Percentiles rank a stretch among this genome's conserved stretches.
Evolutionary conservation across 2,329 filamentous ascomycete species (phyloP).

Genomic region (Aspergillus sp.): DNA sequence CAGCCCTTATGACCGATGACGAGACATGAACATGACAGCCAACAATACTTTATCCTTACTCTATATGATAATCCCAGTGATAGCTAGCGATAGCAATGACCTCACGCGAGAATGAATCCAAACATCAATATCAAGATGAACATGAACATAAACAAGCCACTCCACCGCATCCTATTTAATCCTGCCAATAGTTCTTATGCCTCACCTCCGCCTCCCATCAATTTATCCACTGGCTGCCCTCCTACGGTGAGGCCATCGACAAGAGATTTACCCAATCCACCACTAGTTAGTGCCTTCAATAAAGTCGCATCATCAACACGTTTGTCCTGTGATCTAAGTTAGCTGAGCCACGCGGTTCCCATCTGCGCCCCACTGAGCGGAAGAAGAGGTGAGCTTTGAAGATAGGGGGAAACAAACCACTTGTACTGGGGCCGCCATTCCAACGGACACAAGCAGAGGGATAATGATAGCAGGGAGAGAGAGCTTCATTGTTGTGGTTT

Average conservation of each 20-base stretch:
- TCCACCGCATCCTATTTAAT: neutral
- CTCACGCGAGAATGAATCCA: slow-evolving; percentile 1
- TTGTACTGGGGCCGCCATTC: slow-evolving; percentile 5
- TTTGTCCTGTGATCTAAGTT: neutral
- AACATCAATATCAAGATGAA: slow-evolving; percentile 1
- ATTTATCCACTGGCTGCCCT: too few species aligned
- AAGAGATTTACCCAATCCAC: neutral
- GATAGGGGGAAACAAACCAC: neutral
- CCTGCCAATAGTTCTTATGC: neutral
- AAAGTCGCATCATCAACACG: neutral
- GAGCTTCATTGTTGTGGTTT: slow-evolving; percentile 9
- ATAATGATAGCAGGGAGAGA: neutral
- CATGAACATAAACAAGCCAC: neutral
- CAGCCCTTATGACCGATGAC: slow-evolving; percentile 6
- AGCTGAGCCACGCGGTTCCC: neutral
- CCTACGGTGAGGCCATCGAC: too few species aligned
- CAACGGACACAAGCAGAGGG: neutral
- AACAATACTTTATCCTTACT: slow-evolving; percentile 5
- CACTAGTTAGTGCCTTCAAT: neutral
- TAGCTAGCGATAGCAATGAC: slow-evolving; percentile 1
- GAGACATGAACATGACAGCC: slow-evolving; percentile 7
- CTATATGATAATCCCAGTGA: neutral
- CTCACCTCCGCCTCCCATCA: neutral
- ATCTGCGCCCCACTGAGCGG: neutral
- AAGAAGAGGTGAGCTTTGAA: neutral